phyloP scores from a whole-genome alignment of 1,139 yeast genomes.

The Candida tetrigidarum region DNA sequence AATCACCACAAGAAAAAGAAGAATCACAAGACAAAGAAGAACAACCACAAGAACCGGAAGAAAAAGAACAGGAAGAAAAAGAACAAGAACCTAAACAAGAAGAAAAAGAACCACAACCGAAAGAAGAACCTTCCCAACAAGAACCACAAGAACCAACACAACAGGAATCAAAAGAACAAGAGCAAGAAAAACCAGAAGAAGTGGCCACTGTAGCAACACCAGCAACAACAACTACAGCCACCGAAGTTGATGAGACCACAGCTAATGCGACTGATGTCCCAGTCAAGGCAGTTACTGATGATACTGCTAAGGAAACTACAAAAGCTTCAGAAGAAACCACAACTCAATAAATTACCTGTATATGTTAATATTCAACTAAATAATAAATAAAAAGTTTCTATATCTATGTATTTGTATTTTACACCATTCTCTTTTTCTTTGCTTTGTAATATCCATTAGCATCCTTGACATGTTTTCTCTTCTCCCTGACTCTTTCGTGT shows the following conservation, averaged over 20 bases:
- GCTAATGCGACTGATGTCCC: neutral
- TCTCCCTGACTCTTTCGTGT: conserved; percentile 76
- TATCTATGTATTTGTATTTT: conserved; percentile 1
- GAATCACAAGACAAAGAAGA: no score
- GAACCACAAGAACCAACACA: conserved; percentile 16
- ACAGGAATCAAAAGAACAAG: no score
- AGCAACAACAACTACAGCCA: no score
- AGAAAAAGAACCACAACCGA: conserved; percentile 8
- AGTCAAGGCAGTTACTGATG: neutral
- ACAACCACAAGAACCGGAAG: neutral
- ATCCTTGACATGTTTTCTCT: conserved; percentile 74
- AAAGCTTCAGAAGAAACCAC: neutral
- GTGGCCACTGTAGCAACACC: neutral
- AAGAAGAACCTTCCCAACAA: conserved; percentile 16
- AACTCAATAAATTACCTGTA: neutral
- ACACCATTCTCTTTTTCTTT: conserved; percentile 50
- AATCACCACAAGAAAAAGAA: conserved; percentile 29
- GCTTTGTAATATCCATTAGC: conserved; percentile 76
- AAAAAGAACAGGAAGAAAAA: neutral
- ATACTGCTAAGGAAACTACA: neutral
- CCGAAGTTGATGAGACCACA: no score
- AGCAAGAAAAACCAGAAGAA: conserved; percentile 5
- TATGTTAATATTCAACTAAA: neutral
- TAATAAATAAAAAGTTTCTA: conserved; percentile 1
- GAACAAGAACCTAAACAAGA: neutral